Percentiles rank a stretch among this genome's conserved stretches.
Evolutionary conservation across 202 grass and related monocot species (phyloP).

Genomic region (Dendrocalamus latiflorus): DNA sequence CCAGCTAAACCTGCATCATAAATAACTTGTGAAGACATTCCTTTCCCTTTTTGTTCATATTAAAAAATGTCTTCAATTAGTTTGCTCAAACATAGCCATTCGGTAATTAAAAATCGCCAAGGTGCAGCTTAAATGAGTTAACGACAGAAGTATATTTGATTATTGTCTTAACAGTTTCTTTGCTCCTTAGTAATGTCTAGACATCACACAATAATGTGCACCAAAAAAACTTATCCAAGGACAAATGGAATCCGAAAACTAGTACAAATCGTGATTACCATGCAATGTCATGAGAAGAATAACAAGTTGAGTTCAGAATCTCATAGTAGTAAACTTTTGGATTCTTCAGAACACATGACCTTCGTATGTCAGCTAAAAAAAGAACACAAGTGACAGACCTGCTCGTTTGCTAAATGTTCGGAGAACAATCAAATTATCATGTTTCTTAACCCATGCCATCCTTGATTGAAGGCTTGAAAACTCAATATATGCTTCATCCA

Average conservation of each 20-base stretch:
- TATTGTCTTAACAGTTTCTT: not conserved
- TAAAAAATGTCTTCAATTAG: not conserved
- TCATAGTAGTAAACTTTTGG: not conserved
- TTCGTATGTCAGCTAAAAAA: not conserved
- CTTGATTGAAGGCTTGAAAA: slow-evolving; percentile 78
- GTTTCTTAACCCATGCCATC: slow-evolving; percentile 91
- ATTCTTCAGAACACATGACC: not conserved
- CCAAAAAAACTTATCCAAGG: not conserved
- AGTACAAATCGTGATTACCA: not conserved
- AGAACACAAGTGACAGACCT: slow-evolving; percentile 39
- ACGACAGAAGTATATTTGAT: not conserved
- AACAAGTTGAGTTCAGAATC: not conserved
- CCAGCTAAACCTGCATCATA: slow-evolving; percentile 78
- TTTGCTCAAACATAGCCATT: not conserved
- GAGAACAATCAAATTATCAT: slow-evolving; percentile 97
- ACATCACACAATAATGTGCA: not conserved
- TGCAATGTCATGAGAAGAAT: not conserved
- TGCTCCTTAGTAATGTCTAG: not conserved
- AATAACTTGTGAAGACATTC: not conserved
- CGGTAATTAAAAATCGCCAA: not conserved
- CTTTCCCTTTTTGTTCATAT: not conserved
- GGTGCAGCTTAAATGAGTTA: not conserved
- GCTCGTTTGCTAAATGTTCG: slow-evolving; percentile 99
- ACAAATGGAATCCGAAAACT: not conserved
- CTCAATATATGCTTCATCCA: slow-evolving; percentile 98